Evolutionary conservation across 495 filamentous ascomycete species (phyloP), one percentile per base, ranked within the genome.

Genomic region (Articulospora tetracladia): DNA sequence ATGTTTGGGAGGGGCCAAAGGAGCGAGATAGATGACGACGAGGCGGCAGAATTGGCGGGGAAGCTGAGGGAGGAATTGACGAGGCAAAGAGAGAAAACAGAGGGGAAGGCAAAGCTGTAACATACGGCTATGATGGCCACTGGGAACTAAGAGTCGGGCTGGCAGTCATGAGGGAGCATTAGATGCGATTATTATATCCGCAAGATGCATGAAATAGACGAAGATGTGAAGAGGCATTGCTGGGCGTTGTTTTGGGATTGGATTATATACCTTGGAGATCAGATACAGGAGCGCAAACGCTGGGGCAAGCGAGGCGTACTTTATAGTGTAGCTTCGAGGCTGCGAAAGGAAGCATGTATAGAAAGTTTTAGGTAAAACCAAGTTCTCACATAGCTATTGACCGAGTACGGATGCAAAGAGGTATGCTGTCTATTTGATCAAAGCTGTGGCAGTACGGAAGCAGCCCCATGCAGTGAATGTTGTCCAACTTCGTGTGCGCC

Each of bases 1-100:
- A 93, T 94, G 87, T 96, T 96, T 80, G 93, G 91, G 13, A 77
- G 88, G 24, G 92, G 93, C 11, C 79, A 84, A 72, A 77, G 93
- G 69, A 85, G 88, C 44, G 93, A 96, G 49, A 71, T 96, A 60
- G 92, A 96, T 69, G 92, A 96, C 65, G 91, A 91, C 8, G 92
- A 95, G 65, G 92, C 79, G 27, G 86, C 68, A 50, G 74, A 63
- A 55, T 66, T 96, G 60, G 88, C 87, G 8, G 71, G 62, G 60
- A 73, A 76, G 67, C 76, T 97, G 63, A 80, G 92, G 65, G 70
- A 67, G 60, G 78, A 80, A 67, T 64, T 96, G 61, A 79, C 75
- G 20, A 55, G 52, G 41, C 64, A 69, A 49, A 15, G 66, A 12
- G 60, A 58, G 57, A 60, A 53, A 39, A 17, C 48, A 41, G 52